Evolutionary conservation across 176 grass and related monocot genomes (phyloP), one percentile per base, ranked within the genome.

Genomic region (Aechmea fasciata): DNA sequence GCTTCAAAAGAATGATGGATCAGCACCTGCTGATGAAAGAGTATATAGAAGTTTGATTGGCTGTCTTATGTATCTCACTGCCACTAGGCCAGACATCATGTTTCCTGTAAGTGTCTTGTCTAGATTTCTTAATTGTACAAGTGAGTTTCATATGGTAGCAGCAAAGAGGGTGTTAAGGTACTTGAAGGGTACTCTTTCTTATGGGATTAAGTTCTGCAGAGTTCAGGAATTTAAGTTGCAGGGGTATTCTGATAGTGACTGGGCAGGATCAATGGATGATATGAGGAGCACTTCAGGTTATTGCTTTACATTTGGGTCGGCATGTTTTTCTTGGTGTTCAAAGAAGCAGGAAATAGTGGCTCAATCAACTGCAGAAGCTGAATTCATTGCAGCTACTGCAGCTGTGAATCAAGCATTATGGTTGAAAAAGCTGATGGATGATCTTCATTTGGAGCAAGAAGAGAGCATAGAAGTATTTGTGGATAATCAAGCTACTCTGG

Each of bases 51-150:
- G 50, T 49, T 20, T 77, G 0, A 9, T 77, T 20, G 66, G 75
- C 0, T 15, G 75, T 22, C 13, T 77, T 1, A 55, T 77, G 2
- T 77, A 70, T 69, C 26, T 69, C 1, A 61, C 49, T 28, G 13
- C 11, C 0, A 77, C 65, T 13, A 77, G 65, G 15, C 75, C 51
- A 13, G 65, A 77, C 22, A 69, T 69, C 9, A 29, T 33, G 1
- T 77, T 29, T 59, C 20, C 65, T 13, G 65, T 57, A 0, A 67
- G 51, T 47, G 11, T 77, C 3, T 14, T 77, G 11, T 68, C 64
- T 9, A 68, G 64, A 14, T 77, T 64, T 59, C 68, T 77, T 64
- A 20, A 77, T 12, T 11, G 13, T 48, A 14, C 65, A 5, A 77
- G 48, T 12, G 11, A 75, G 10, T 2, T 48, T 2, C 28, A 70